A percentile compares a stretch with the other conserved stretches of the same genome.
These are phyloP conservation scores for Posidonia australis DNA, from an alignment of 106 monocot genomes.

Conservation along the genomic window DNA sequence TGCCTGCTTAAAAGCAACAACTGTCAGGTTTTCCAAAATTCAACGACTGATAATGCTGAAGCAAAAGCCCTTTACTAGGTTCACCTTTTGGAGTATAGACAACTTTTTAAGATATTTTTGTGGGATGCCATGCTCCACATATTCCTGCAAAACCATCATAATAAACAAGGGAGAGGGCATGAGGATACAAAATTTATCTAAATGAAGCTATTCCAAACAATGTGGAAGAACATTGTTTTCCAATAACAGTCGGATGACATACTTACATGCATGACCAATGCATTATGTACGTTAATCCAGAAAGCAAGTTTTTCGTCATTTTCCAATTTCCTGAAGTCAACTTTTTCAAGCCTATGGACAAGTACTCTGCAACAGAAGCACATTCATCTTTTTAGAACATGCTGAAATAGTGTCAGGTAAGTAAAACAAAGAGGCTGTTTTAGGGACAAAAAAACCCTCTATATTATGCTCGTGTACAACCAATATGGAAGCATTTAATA, in stretches of 20 bases:
- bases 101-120: constrained; percentile 43
- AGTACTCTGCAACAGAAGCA: constrained; percentile 41
- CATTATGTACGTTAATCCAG: constrained; percentile 96
- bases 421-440: too few species aligned
- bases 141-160: constrained; percentile 37
- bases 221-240: not conserved
- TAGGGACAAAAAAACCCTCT: too few species aligned
- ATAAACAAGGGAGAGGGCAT: not conserved
- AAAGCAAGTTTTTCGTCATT: constrained; percentile 81
- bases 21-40: too few species aligned
- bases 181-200: not conserved
- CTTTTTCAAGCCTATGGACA: constrained; percentile 36
- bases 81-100: constrained; percentile 61
- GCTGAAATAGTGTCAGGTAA: not conserved
- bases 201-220: not conserved
- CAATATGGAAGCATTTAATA: too few species aligned
- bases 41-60: not conserved
- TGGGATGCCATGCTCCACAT: constrained; percentile 68
- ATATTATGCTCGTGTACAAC: too few species aligned
- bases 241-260: too few species aligned
- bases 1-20: constrained; percentile 39
- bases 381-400: not conserved
- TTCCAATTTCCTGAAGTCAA: constrained; percentile 63
- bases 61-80: not conserved
- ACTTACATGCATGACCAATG: constrained; percentile 90